Evolutionary conservation across 306 rosid species (phyloP), one percentile per base, ranked within the genome.

Genomic region (Lagenaria siceraria): DNA sequence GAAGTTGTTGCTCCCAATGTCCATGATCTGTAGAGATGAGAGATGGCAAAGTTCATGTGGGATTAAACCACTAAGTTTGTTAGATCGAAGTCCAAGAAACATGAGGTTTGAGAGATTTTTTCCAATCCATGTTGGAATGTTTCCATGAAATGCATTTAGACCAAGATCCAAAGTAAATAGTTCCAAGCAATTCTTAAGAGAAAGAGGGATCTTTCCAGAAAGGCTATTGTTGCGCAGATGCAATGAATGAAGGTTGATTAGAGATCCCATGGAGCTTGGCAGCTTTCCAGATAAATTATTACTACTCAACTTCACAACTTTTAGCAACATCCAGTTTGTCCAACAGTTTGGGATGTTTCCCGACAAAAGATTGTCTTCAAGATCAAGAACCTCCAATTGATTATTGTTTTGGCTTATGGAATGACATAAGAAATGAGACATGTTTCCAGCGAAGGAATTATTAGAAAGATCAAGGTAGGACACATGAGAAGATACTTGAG

Each of bases 231-330:
- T 75, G 12, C 46, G 75, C 15, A 80, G 62, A 29, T 73, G 60
- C 54, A 84, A 38, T n/a, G 84, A 56, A 15, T 10, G 2, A 5
- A 84, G 81, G 18, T 22, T 10, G 2, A 4, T 2, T 35, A 80
- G 75, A 25, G 76, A 77, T 13, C 82, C 78, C 6, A 80, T 73
- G n/a, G 84, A 80, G 72, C 14, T 25, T 17, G 87, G 84, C 55
- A 84, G 54, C 31, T 66, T 18, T 18, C 86, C 80, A 61, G 70
- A 62, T 8, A 84, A 8, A 13, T 76, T 43, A 33, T 81, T 84
- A 29, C 27, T 69, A 1, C 29, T 83, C 76, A 84, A 71, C 3
- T 81, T 56, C 35, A 77, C 15, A 10, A 29, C 17, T 10, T 0
- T 2, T 49, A 77, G 55, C 0, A 35, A 69, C 24, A 33, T n/a